Base-by-base conservation (phyloP, 225 moss, liverwort and hornwort species). In the Polytrichum formosum region DNA sequence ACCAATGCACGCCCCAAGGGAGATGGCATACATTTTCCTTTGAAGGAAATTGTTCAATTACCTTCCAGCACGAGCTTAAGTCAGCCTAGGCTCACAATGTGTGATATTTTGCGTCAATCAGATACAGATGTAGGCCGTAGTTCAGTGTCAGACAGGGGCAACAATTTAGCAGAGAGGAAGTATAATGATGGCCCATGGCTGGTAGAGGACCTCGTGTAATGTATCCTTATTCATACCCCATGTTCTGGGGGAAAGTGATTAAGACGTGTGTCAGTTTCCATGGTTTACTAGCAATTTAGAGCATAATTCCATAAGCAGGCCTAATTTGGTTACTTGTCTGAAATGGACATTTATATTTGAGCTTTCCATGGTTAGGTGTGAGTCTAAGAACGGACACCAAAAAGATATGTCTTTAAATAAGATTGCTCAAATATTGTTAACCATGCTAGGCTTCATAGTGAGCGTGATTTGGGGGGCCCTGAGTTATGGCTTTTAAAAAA, bases 11-110 rank as follows among this genome's bases (percentile, higher is more conserved):
- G 69, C 29, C 86, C 88, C 0, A 84, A 66, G 73, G 91, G 93
- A 23, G 79, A 93, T 70, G 93, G 93, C 26, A 77, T 76, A 25
- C 76, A 72, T 60, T 93, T 91, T 33, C 83, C 81, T 37, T 54
- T 71, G 53, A 81, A 80, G 67, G 77, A 85, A 67, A 79, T 71
- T 61, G 46, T 46, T 46, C 46, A 46, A 16, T 46, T 46, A 18
- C 65, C 55, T 64, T 74, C 21, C 67, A 75, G 53, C 61, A 79
- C 60, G 35, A 26, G 65, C 61, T 79, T 63, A 37, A 71, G 17
- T 28, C 71, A 79, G 64, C 18, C 69, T 56, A 53, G 62, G 67
- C 20, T 66, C 65, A 64, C 19, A 61, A 16, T 58, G 58, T 56
- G 7, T 55, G 74, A 61, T 56, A 53, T 55, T 66, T 61, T 53